A percentile compares a stretch with the other conserved stretches of the same genome.
phyloP scores from a whole-genome alignment of 768 basidiomycete genomes.

The Podaxis mareebaensis region DNA sequence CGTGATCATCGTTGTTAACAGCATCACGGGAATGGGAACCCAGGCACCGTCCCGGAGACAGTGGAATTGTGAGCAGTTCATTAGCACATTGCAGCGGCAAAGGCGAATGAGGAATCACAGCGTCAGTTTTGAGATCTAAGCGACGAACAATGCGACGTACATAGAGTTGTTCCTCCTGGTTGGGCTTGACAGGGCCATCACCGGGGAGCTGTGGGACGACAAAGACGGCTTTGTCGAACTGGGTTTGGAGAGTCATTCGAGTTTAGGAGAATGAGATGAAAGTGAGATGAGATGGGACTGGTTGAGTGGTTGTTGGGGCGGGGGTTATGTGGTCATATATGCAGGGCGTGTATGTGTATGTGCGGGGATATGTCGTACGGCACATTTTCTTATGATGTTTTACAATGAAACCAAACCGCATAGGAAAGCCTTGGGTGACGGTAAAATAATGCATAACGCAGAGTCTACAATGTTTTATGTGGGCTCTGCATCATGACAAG shows the following conservation, averaged over 20 bases:
- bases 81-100: not conserved
- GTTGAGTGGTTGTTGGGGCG: not conserved
- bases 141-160: constrained; percentile 43
- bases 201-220: constrained; percentile 75
- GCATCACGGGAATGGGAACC: not conserved
- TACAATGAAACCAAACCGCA: too few relatives aligned
- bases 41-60: not conserved
- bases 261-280: not conserved
- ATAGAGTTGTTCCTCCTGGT: constrained; percentile 73
- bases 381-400: too few relatives aligned
- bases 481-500: too few relatives aligned
- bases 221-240: constrained; percentile 75
- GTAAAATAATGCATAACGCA: too few relatives aligned
- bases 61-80: not conserved
- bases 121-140: not conserved
- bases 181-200: constrained; percentile 80
- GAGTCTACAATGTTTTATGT: too few relatives aligned
- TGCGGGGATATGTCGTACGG: too few relatives aligned
- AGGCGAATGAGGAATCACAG: not conserved
- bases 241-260: constrained; percentile 56
- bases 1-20: not conserved
- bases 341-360: too few relatives aligned
- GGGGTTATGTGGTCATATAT: too few relatives aligned
- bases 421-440: too few relatives aligned
- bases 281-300: not conserved